Evolutionary conservation across 495 filamentous ascomycete genomes (phyloP).

Genomic region (Penicillium lividum): DNA sequence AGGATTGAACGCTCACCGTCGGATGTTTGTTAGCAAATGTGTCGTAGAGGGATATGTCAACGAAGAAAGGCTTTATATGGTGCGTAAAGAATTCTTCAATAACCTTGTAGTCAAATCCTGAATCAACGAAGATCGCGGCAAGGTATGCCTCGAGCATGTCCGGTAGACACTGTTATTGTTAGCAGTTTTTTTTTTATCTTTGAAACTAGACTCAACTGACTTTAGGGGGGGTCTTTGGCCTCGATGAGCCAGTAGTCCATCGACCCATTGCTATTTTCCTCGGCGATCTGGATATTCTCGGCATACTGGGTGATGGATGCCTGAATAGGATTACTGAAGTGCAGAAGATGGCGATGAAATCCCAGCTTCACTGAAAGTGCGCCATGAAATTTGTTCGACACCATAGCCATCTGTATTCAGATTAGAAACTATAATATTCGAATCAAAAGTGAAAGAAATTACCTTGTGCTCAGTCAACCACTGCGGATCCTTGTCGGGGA

Average conservation of each 20-base stretch:
- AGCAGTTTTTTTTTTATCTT: background rate
- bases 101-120: conserved; percentile 70
- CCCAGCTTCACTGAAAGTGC: conserved; percentile 74
- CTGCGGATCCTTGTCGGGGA: conserved; percentile 82
- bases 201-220: conserved; percentile 24
- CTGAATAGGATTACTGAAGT: conserved; percentile 59
- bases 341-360: conserved; percentile 72
- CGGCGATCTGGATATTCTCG: conserved; percentile 60
- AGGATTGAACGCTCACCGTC: conserved; percentile 43
- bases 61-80: conserved; percentile 75
- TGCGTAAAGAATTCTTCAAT: conserved; percentile 75
- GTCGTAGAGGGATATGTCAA: conserved; percentile 87
- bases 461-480: conserved; percentile 98
- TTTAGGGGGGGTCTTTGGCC: conserved; percentile 71
- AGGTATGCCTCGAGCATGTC: conserved; percentile 91
- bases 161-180: conserved; percentile 61
- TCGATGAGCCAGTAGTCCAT: conserved; percentile 73
- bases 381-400: conserved; percentile 92
- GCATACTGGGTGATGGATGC: conserved; percentile 70
- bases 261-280: conserved; percentile 52
- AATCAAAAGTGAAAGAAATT: conserved; percentile 6
- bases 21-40: conserved; percentile 88
- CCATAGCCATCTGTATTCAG: conserved; percentile 82
- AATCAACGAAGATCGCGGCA: conserved; percentile 91
- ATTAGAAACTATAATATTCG: conserved; percentile 6